Evolutionary conservation across 768 basidiomycete species (phyloP), one percentile per base, ranked within the genome.

Genomic region (Trametes gibbosa): DNA sequence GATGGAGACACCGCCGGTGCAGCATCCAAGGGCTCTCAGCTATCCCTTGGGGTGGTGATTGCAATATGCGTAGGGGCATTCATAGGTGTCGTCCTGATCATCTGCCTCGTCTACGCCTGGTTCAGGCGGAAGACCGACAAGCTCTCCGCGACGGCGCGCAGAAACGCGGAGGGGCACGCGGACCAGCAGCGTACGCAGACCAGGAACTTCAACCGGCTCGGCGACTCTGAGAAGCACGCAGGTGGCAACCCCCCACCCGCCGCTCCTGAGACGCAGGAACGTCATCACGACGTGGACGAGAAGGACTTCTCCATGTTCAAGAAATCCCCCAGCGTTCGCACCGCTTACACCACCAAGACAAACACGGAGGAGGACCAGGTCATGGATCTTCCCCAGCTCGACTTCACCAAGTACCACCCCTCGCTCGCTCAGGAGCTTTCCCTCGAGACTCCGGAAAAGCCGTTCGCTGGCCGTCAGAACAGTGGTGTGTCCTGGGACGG

Each of bases 61-160:
- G 87, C 80, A 4, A 79, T 79, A 21, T 89, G 87, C 62, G 73
- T 87, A 1, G 87, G 80, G 4, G 83, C 85, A 24, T 78, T 88
- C 64, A 29, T 68, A 19, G 79, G 80, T 39, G 81, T 85, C 45
- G 75, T 79, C 29, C 66, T 78, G 32, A 69, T 81, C 21, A 70
- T 89, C 48, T 76, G 82, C 41, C 63, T 84, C 10, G 71, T 86
- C 52, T 56, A 86, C 42, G 82, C 79, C 74, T 77, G 83, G 56
- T 84, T 83, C 70, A 77, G 73, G 48, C 81, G 83, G 21, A 80
- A 80, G 53, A 71, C 75, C 21, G 72, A 68, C 50, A 76, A 76
- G 9, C 45, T 62, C 50, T 62, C 68, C 50, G 62, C 70, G 19
- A 63, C 71, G 8, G 47, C 62, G 19, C 68, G 73, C 27, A 58